A percentile compares a stretch with the other conserved stretches of the same genome.
These are phyloP conservation scores for Phaeotremella fagi DNA, from an alignment of 768 basidiomycete species.

Conservation along the genomic window DNA sequence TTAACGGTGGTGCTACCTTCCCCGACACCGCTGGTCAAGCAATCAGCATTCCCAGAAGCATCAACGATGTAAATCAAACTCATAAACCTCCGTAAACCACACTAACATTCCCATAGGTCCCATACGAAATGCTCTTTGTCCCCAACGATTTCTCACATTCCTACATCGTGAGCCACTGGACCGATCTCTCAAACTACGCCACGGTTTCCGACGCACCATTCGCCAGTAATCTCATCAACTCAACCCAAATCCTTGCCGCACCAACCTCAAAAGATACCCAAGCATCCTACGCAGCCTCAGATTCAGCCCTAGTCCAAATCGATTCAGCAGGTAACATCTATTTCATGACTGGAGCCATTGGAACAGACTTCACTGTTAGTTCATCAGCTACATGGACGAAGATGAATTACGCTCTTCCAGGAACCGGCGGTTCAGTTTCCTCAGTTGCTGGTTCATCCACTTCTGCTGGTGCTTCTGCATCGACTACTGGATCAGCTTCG, in stretches of 20 bases:
- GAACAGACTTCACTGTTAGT: constrained; percentile 35
- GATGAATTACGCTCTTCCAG: constrained; percentile 41
- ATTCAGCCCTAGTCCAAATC: constrained; percentile 42
- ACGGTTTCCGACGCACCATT: constrained; percentile 36
- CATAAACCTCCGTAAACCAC: no score
- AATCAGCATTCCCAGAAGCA: constrained; percentile 62
- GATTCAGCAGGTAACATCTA: constrained; percentile 42
- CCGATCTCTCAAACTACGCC: constrained; percentile 37
- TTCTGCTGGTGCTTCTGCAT: constrained; percentile 5
- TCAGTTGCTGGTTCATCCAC: constrained; percentile 10
- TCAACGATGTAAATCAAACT: constrained; percentile 53
- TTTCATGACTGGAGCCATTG: constrained; percentile 38
- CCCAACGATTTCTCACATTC: constrained; percentile 67
- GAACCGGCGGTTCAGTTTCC: constrained; percentile 11
- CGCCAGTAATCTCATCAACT: constrained; percentile 45
- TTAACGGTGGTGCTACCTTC: constrained; percentile 55
- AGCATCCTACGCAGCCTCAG: constrained; percentile 46
- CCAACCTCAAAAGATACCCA: constrained; percentile 39
- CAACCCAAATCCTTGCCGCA: constrained; percentile 47
- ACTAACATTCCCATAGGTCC: no score
- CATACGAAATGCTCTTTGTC: constrained; percentile 71
- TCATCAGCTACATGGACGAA: constrained; percentile 43
- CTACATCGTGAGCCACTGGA: constrained; percentile 60
- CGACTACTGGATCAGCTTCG: constrained; percentile 1
- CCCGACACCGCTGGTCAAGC: constrained; percentile 66